Evolutionary conservation across 1,139 yeast species (phyloP), one percentile per base, ranked within the genome.

Genomic region (Cylindricascospora bacillispora): DNA sequence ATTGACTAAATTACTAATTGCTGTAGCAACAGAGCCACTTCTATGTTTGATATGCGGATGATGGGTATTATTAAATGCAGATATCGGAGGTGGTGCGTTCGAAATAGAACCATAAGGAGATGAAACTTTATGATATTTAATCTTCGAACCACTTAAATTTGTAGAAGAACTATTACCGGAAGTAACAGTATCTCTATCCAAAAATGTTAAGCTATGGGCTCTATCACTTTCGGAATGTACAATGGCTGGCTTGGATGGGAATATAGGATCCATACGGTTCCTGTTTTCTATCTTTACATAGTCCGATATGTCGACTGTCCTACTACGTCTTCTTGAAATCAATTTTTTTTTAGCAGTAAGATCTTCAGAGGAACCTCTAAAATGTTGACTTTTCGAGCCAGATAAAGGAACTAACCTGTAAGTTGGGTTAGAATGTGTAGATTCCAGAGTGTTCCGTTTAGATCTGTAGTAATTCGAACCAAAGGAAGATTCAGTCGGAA

Each of bases 1-100:
- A 40, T 52, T 45, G 3, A 57, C 58, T 36, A 58, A 44, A 34
- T 49, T 56, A 16, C 57, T 56, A 13, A 59, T 34, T 0, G 61
- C 53, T 32, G 49, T 56, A 1, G 52, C 62, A 9, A 59, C 34
- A 0, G 62, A 56, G 6, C 54, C 48, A 31, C 57, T 56, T 38
- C 61, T 39, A 7, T 18, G 7, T 18, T 10, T 18, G n/a, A n/a
- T n/a, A n/a, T n/a, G n/a, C n/a, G n/a, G n/a, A n/a, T n/a, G n/a
- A n/a, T n/a, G n/a, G n/a, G n/a, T n/a, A 18, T 18, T 18, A 18
- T 18, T 18, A 10, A 18, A 18, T 7, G 21, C 21, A 7, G 21
- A 18, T 7, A 18, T 18, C 10, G 21, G 21, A 7, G 21, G 21
- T 18, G 28, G 20, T 15, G 39, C 20, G 13, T 30, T 17, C 15